phyloP scores from a whole-genome alignment of 495 filamentous ascomycete genomes.

The Pseudevernia furfuracea region DNA sequence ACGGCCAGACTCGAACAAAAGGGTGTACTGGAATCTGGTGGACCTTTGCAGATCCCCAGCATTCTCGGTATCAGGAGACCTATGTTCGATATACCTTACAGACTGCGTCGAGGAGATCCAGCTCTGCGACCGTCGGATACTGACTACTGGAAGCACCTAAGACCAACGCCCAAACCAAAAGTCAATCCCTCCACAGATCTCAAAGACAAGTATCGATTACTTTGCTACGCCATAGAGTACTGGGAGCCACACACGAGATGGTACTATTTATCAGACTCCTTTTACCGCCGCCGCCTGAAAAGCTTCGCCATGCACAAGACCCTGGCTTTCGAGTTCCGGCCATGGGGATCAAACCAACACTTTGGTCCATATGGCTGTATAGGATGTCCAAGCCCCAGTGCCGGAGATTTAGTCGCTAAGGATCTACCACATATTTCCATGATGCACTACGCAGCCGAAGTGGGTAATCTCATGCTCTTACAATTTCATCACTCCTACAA shows the following conservation, averaged over 20 bases:
- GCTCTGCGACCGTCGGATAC: background rate
- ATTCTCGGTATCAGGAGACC: background rate
- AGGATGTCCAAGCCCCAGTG: background rate
- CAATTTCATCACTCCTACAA: background rate
- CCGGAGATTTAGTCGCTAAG: background rate
- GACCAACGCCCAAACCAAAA: background rate
- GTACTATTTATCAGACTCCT: background rate
- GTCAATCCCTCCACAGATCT: background rate
- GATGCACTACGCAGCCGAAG: background rate
- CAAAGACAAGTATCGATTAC: constrained; percentile 1
- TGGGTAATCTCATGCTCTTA: background rate
- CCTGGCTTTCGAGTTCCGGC: background rate
- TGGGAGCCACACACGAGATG: background rate
- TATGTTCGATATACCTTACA: background rate
- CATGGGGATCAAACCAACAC: background rate
- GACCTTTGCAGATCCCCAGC: constrained; percentile 1
- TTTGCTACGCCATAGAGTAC: background rate
- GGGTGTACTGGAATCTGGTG: background rate
- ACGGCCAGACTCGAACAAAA: background rate
- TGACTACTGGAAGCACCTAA: background rate
- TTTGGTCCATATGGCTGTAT: background rate
- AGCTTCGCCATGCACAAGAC: background rate
- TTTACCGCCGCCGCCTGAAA: background rate
- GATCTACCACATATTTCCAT: background rate
- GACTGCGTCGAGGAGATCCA: background rate